phyloP scores from a whole-genome alignment of 2,329 filamentous ascomycete species.

The Fusarium proliferatum region DNA sequence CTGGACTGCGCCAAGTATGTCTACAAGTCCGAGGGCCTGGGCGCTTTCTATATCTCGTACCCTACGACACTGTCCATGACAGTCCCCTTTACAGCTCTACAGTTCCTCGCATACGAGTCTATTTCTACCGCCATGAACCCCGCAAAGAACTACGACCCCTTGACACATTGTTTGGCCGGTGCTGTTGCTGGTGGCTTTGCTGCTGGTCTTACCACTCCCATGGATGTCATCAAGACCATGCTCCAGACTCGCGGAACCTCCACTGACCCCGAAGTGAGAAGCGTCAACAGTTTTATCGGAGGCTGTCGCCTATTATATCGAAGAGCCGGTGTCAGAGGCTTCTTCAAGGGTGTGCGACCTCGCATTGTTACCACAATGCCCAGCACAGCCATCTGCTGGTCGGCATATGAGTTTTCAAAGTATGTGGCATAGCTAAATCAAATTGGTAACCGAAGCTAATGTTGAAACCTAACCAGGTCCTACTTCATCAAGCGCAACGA shows the following conservation, averaged over 20 bases:
- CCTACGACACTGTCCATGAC: constrained; percentile 99
- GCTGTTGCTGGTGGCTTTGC: constrained; percentile 93
- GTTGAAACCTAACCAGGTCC: constrained; percentile 54
- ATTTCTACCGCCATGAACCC: constrained; percentile 95
- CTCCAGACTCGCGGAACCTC: constrained; percentile 92
- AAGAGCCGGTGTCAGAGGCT: constrained; percentile 85
- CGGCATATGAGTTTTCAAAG: constrained; percentile 76
- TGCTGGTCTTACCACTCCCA: constrained; percentile 91
- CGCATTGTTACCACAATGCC: constrained; percentile 97
- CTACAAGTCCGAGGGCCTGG: constrained; percentile 86
- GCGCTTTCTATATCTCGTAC: constrained; percentile 98
- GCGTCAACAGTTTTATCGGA: constrained; percentile 83
- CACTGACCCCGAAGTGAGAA: constrained; percentile 80
- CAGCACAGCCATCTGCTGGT: constrained; percentile 99
- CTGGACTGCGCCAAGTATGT: constrained; percentile 88
- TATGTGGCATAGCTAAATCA: constrained; percentile 53
- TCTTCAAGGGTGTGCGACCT: constrained; percentile 92
- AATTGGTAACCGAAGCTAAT: constrained; percentile 3
- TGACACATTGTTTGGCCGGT: constrained; percentile 93
- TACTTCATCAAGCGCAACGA: constrained; percentile 70
- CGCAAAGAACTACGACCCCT: constrained; percentile 84
- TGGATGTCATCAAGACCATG: constrained; percentile 98
- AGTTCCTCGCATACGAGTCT: constrained; percentile 98
- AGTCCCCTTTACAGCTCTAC: constrained; percentile 94
- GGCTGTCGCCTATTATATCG: constrained; percentile 85